Evolutionary conservation across 805 yeast species (phyloP).

Genomic region (Saccharomycopsis schoenii): DNA sequence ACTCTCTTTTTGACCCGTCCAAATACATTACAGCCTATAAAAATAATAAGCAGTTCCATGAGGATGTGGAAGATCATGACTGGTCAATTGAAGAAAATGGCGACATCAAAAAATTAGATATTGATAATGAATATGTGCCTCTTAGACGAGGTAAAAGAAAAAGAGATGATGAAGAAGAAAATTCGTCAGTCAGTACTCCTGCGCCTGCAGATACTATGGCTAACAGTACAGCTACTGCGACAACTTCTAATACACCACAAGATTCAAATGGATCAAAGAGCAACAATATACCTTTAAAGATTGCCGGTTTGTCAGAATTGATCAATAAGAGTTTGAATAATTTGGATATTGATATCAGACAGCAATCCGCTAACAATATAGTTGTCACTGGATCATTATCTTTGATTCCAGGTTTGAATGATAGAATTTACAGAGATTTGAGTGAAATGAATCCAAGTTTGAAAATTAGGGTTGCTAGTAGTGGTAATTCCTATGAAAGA

Average conservation of each 20-base stretch:
- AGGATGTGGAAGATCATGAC: conserved; percentile 20
- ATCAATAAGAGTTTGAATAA: conserved; percentile 20
- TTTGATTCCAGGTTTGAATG: conserved; percentile 71
- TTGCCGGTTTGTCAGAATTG: conserved; percentile 13
- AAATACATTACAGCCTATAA: conserved; percentile 27
- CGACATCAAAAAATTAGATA: conserved; percentile 35
- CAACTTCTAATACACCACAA: background rate
- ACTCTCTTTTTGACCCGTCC: conserved; percentile 61
- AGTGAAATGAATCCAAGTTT: conserved; percentile 68
- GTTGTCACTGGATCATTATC: conserved; percentile 82
- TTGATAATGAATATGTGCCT: conserved; percentile 62
- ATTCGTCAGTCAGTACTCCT: conserved; percentile 22
- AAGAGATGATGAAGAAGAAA: conserved; percentile 16
- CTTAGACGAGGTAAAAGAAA: conserved; percentile 46
- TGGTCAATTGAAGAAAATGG: conserved; percentile 38
- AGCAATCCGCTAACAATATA: conserved; percentile 81
- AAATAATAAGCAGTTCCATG: conserved; percentile 6
- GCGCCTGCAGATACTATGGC: conserved; percentile 18
- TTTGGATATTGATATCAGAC: conserved; percentile 73
- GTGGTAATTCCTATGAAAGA: conserved; percentile 71
- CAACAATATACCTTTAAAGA: background rate
- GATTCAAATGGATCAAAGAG: background rate
- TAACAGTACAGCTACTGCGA: no score
- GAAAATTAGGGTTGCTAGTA: conserved; percentile 73
- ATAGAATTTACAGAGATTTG: conserved; percentile 63